phyloP scores from a whole-genome alignment of 2,329 filamentous ascomycete genomes.

The Sordariomycetes sp. region DNA sequence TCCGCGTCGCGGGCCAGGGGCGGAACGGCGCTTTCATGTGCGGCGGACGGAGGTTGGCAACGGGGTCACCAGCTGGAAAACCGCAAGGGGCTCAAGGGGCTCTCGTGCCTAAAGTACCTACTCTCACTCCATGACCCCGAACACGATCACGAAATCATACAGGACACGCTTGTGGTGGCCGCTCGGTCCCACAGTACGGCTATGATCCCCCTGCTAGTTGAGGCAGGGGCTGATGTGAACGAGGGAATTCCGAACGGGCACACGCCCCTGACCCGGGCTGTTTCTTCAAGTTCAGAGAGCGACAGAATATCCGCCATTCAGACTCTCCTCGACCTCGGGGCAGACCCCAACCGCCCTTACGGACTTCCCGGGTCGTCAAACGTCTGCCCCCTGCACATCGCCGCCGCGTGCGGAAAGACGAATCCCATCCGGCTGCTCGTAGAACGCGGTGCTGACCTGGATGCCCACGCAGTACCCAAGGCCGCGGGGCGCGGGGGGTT shows the following conservation, averaged over 20 bases:
- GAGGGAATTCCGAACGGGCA: not conserved
- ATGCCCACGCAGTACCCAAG: conserved; percentile 14
- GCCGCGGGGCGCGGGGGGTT: not conserved
- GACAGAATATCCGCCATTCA: conserved; percentile 10
- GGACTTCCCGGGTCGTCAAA: conserved; percentile 6
- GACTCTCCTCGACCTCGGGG: conserved; percentile 20
- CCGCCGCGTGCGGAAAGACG: conserved; percentile 21
- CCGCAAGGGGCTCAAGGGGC: not conserved
- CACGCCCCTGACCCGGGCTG: not conserved
- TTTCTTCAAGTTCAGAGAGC: not conserved
- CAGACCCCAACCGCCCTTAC: conserved; percentile 17
- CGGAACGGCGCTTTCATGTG: not conserved
- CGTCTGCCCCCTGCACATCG: conserved; percentile 26
- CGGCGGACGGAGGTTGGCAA: not conserved
- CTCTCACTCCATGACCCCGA: not conserved
- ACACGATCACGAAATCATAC: not conserved
- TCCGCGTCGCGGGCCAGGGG: too few species aligned
- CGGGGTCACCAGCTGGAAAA: not conserved
- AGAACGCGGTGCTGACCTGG: conserved; percentile 20
- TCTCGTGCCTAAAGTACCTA: not conserved
- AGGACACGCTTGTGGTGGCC: not conserved
- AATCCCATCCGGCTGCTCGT: conserved; percentile 23
- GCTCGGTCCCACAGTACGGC: not conserved
- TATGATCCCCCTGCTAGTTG: conserved; percentile 19
- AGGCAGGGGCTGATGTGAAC: conserved; percentile 21